Evolutionary conservation across 1,284 basidiomycete genomes (phyloP).

Genomic region (Blastosporella zonata): DNA sequence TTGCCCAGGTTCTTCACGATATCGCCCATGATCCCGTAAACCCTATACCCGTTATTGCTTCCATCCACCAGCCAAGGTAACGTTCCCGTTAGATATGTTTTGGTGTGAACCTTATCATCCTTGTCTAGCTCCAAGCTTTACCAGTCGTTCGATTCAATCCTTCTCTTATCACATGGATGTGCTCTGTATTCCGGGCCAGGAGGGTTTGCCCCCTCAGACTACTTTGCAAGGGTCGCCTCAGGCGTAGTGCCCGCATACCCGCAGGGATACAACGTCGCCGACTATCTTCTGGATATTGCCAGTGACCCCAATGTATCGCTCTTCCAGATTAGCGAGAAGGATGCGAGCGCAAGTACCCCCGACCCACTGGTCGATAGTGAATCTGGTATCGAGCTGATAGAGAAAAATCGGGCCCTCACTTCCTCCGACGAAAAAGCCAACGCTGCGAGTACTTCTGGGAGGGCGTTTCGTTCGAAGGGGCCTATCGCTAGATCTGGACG

Average conservation of each 20-base stretch:
- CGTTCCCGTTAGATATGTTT: constrained; percentile 11
- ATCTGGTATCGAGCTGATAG: constrained; percentile 4
- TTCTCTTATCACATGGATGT: constrained; percentile 75
- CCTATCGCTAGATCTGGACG: constrained; percentile 9
- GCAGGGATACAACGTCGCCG: constrained; percentile 84
- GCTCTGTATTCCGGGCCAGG: constrained; percentile 82
- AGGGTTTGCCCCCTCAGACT: constrained; percentile 57
- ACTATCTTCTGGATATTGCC: constrained; percentile 85
- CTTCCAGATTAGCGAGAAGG: constrained; percentile 32
- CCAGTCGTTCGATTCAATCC: constrained; percentile 78
- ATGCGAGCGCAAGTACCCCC: neutral
- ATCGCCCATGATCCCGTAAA: constrained; percentile 69
- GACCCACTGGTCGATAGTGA: neutral
- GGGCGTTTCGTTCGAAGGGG: neutral
- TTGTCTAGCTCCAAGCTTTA: constrained; percentile 72
- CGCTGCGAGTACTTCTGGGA: neutral
- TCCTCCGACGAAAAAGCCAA: constrained; percentile 9
- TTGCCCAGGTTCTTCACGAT: constrained; percentile 70
- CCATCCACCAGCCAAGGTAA: constrained; percentile 83
- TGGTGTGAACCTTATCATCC: neutral
- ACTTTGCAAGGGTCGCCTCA: constrained; percentile 52
- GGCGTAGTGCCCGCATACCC: constrained; percentile 36
- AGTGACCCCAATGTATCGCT: constrained; percentile 54
- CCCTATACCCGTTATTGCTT: constrained; percentile 80
- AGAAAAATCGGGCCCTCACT: constrained; percentile 5